Evolutionary conservation across 495 filamentous ascomycete species (phyloP).

Genomic region (Penicillium simplicissimum): DNA sequence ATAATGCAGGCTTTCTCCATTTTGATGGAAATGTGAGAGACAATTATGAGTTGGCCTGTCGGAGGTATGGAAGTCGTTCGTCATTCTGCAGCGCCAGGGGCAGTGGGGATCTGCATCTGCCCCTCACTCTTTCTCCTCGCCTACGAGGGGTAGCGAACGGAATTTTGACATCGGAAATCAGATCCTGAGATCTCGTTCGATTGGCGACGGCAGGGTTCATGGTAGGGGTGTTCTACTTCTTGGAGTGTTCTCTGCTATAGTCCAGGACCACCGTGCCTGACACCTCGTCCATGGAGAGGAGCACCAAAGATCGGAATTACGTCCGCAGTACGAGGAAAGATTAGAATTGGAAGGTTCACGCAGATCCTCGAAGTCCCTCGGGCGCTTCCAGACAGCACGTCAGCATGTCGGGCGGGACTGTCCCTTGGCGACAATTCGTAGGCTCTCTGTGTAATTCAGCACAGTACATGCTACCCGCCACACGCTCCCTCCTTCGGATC

Average conservation of each 20-base stretch:
- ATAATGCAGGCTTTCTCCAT: background rate
- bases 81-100: background rate
- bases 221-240: background rate
- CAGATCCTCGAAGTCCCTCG: background rate
- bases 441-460: background rate
- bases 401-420: background rate
- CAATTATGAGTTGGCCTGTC: conserved; percentile 1
- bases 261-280: conserved; percentile 4
- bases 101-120: conserved; percentile 12
- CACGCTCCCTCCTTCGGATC: background rate
- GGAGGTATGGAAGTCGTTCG: conserved; percentile 2
- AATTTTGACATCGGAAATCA: conserved; percentile 9
- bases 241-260: background rate
- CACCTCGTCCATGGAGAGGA: background rate
- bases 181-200: conserved; percentile 13
- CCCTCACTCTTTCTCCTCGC: conserved; percentile 10
- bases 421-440: background rate
- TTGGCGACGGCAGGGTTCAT: background rate
- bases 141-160: conserved; percentile 1
- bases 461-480: background rate
- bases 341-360: background rate
- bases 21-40: conserved; percentile 2
- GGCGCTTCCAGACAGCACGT: background rate
- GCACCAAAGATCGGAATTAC: background rate
- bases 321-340: background rate